These are phyloP conservation scores for Fusarium phyllophilum DNA, from an alignment of 2,329 filamentous ascomycete genomes.

Conservation along the genomic window DNA sequence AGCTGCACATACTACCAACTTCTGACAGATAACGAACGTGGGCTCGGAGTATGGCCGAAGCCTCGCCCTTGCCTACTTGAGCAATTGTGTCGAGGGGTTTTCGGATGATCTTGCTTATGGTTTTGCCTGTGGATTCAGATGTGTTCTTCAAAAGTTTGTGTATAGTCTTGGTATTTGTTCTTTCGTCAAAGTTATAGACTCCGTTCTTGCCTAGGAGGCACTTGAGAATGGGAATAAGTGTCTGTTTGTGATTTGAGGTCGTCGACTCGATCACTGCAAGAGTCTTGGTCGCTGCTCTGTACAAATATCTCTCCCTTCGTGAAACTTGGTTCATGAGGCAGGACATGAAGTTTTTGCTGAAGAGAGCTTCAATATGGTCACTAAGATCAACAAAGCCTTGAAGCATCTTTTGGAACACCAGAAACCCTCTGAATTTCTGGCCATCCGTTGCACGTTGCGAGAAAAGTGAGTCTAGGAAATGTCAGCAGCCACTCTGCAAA, in stretches of 20 bases:
- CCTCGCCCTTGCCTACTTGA: conserved; percentile 30
- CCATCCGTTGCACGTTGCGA: conserved; percentile 83
- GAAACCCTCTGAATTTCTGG: conserved; percentile 91
- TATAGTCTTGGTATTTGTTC: conserved; percentile 86
- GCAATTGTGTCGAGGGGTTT: conserved; percentile 52
- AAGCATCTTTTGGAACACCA: conserved; percentile 83
- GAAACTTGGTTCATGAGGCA: conserved; percentile 86
- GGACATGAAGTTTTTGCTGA: conserved; percentile 84
- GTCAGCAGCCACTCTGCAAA: conserved; percentile 34
- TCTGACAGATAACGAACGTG: conserved; percentile 67
- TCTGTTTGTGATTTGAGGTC: conserved; percentile 64
- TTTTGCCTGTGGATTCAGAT: conserved; percentile 64
- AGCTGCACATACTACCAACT: conserved; percentile 37
- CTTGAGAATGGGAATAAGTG: conserved; percentile 69
- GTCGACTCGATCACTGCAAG: conserved; percentile 76
- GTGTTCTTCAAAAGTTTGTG: conserved; percentile 76
- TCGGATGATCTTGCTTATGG: conserved; percentile 60
- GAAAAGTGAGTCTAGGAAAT: conserved; percentile 77
- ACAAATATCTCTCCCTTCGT: conserved; percentile 77
- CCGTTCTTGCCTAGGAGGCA: conserved; percentile 77
- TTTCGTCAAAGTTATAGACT: conserved; percentile 82
- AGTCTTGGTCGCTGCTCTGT: conserved; percentile 80
- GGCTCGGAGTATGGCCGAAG: conserved; percentile 54
- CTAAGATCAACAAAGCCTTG: conserved; percentile 59
- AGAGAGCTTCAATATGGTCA: conserved; percentile 67